A percentile compares a stretch with the other conserved stretches of the same genome.
phyloP scores from a whole-genome alignment of 257 asterid genomes.

The Nicotiana knightiana region DNA sequence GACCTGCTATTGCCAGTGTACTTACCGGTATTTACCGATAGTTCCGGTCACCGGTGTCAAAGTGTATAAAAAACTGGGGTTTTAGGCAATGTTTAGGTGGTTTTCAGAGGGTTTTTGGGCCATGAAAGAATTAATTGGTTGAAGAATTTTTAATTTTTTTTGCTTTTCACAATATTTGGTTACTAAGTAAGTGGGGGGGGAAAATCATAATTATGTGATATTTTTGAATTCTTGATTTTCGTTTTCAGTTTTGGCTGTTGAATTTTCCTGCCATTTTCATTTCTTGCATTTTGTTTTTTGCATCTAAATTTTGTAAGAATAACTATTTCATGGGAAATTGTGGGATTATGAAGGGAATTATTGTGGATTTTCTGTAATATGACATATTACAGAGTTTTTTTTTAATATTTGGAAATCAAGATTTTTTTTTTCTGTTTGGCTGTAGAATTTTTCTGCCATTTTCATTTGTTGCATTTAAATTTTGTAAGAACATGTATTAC shows the following conservation, averaged over 20 bases:
- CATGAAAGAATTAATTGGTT: not conserved
- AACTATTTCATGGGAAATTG: too few species aligned
- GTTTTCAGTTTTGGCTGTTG: not conserved
- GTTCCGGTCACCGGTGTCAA: constrained; percentile 47
- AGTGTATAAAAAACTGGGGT: constrained; percentile 60
- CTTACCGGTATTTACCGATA: constrained; percentile 26
- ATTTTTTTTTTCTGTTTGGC: not conserved
- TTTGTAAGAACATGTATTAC: not conserved
- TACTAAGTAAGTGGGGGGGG: not conserved
- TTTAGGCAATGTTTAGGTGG: constrained; percentile 43
- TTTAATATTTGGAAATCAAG: not conserved
- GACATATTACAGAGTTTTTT: too few species aligned
- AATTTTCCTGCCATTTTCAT: not conserved
- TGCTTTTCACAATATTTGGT: constrained; percentile 4
- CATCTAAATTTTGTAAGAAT: too few species aligned
- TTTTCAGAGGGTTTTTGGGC: constrained; percentile 53
- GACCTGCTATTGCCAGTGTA: constrained; percentile 47
- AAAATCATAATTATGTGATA: not conserved
- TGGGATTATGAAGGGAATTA: too few species aligned
- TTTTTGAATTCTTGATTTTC: not conserved
- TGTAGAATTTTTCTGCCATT: too few species aligned
- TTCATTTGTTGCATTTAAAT: not conserved
- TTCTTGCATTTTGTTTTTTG: not conserved
- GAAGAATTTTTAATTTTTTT: too few species aligned
- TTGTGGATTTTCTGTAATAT: too few species aligned